These are phyloP conservation scores for Gastrodia elata DNA, from an alignment of 106 monocot species.

Conservation along the genomic window DNA sequence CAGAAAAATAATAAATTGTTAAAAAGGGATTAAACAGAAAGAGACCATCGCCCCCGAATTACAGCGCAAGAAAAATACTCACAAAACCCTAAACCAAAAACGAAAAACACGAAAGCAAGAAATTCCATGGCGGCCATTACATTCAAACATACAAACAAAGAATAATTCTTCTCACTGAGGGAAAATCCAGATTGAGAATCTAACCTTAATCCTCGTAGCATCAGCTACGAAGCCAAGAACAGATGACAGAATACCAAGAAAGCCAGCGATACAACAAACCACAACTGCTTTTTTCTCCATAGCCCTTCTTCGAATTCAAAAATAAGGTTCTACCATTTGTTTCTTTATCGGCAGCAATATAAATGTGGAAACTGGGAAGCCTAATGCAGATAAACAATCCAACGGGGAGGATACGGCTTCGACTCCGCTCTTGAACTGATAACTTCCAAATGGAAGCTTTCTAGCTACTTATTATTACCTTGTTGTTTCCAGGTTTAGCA, in stretches of 20 bases:
- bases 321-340: too few relatives aligned
- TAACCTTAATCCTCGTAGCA: background rate
- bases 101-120: background rate
- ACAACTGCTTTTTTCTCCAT: background rate
- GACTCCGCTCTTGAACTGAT: too few relatives aligned
- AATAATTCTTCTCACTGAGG: background rate
- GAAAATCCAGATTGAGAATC: background rate
- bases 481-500: too few relatives aligned
- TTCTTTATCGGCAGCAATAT: too few relatives aligned
- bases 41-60: background rate
- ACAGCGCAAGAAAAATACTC: background rate
- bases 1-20: background rate
- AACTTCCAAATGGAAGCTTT: too few relatives aligned
- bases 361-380: too few relatives aligned
- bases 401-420: too few relatives aligned
- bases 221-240: slow-evolving; percentile 1
- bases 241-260: slow-evolving; percentile 1
- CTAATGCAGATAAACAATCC: too few relatives aligned
- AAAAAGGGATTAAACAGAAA: background rate
- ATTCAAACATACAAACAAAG: background rate
- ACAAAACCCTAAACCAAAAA: background rate
- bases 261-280: background rate
- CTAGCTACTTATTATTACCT: too few relatives aligned
- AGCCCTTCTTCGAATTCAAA: background rate
- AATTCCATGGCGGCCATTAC: background rate